Percentiles rank a stretch among this genome's conserved stretches.
Evolutionary conservation across 2,329 filamentous ascomycete genomes (phyloP).

Genomic region (Ramichloridium luteum): DNA sequence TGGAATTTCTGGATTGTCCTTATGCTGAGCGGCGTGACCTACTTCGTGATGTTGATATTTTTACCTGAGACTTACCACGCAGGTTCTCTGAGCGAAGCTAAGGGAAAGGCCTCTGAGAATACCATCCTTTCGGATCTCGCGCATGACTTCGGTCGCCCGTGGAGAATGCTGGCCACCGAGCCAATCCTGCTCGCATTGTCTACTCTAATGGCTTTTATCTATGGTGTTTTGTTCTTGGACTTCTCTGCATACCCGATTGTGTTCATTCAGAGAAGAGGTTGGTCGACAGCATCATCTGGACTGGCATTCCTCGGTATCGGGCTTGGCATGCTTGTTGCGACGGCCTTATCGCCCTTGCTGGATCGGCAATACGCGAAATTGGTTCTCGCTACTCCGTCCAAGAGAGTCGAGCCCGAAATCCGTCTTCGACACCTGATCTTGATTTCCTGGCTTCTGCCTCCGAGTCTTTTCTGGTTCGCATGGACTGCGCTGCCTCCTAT

Average conservation of each 20-base stretch:
- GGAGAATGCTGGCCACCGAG: conserved; percentile 29
- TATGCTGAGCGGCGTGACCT: no score
- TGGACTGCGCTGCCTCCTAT: conserved; percentile 19
- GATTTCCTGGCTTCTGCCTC: conserved; percentile 18
- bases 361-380: conserved; percentile 3
- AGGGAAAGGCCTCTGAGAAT: no score
- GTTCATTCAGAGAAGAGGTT: conserved; percentile 14
- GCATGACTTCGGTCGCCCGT: no score
- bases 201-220: conserved; percentile 26
- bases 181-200: conserved; percentile 28
- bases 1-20: no score
- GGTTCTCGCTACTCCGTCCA: no score
- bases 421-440: conserved; percentile 22
- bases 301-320: conserved; percentile 4
- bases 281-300: not conserved
- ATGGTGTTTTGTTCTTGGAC: conserved; percentile 24
- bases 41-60: no score
- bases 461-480: conserved; percentile 23
- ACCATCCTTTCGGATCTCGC: no score
- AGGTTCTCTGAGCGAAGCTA: no score
- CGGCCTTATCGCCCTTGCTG: not conserved
- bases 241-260: conserved; percentile 14
- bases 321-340: not conserved
- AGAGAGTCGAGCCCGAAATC: conserved; percentile 15
- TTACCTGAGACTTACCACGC: no score